These are phyloP conservation scores for Aurinia saxatilis DNA, from an alignment of 345 rosid species.

Conservation along the genomic window DNA sequence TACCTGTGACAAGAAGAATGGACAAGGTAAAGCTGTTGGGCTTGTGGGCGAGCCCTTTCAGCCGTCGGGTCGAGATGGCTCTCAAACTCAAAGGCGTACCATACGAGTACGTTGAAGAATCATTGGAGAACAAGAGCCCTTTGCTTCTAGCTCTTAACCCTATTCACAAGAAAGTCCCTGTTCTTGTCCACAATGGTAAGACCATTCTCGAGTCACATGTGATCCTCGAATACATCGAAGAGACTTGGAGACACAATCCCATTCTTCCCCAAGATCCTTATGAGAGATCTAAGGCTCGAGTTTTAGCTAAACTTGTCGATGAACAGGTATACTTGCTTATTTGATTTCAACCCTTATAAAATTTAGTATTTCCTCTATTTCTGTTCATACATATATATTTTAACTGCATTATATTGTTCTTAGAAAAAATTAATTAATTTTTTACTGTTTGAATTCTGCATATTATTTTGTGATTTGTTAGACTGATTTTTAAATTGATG, in stretches of 20 bases:
- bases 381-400: too few species aligned
- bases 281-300: conserved; percentile 31
- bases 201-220: conserved; percentile 35
- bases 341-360: too few species aligned
- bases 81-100: conserved; percentile 32
- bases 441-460: too few species aligned
- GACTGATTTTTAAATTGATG: too few species aligned
- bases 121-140: conserved; percentile 18
- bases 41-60: conserved; percentile 28
- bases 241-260: conserved; percentile 33
- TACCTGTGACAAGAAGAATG: conserved; percentile 15
- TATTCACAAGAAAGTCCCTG: conserved; percentile 32
- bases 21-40: conserved; percentile 39
- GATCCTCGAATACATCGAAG: conserved; percentile 44
- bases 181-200: conserved; percentile 35
- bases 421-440: too few species aligned
- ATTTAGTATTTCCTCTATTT: too few species aligned
- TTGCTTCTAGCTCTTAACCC: conserved; percentile 26
- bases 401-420: too few species aligned
- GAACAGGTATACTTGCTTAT: not conserved
- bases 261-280: conserved; percentile 32
- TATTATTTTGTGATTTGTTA: too few species aligned
- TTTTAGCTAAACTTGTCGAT: conserved; percentile 30
- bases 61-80: conserved; percentile 31
- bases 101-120: conserved; percentile 1